Percentiles rank a stretch among this genome's conserved stretches.
Conservation (phyloP, 169 alveolate genomes). For the Eimeria brunetti region DNA sequence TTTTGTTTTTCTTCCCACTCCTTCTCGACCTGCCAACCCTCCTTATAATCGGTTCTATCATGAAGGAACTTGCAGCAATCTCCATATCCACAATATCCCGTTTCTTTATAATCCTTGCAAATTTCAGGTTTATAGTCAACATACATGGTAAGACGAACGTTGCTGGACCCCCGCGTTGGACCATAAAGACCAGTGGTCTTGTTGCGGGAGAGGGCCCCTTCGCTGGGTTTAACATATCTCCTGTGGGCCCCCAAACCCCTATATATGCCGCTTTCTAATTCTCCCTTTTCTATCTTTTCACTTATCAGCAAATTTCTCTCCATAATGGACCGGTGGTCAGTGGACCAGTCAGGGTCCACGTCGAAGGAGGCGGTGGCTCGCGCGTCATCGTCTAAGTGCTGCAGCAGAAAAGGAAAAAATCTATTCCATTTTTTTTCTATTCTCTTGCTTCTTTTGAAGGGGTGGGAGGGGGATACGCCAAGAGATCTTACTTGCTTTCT, state of each 20-base stretch:
- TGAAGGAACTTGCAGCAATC: constrained; percentile 97
- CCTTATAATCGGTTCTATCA: constrained; percentile 97
- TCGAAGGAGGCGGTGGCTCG: constrained; percentile 83
- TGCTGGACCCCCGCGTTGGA: constrained; percentile 92
- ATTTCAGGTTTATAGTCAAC: constrained; percentile 98
- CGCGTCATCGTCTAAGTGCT: constrained; percentile 72
- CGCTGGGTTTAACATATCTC: constrained; percentile 86
- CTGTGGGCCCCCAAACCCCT: constrained; percentile 92
- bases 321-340: constrained; percentile 89
- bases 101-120: constrained; percentile 98
- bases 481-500: no score
- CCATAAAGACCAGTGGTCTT: constrained; percentile 93
- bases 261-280: constrained; percentile 89
- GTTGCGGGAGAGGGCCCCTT: constrained; percentile 89
- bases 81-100: constrained; percentile 99
- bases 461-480: no score
- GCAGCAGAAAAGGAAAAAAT: no score
- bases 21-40: constrained; percentile 97
- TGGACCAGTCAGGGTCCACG: constrained; percentile 86
- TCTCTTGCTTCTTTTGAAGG: no score
- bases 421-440: no score
- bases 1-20: constrained; percentile 94
- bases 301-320: constrained; percentile 91
- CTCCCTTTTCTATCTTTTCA: constrained; percentile 87
- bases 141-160: constrained; percentile 94